phyloP scores from a whole-genome alignment of 208 protist genomes.

The Entamoeba moshkovskii region DNA sequence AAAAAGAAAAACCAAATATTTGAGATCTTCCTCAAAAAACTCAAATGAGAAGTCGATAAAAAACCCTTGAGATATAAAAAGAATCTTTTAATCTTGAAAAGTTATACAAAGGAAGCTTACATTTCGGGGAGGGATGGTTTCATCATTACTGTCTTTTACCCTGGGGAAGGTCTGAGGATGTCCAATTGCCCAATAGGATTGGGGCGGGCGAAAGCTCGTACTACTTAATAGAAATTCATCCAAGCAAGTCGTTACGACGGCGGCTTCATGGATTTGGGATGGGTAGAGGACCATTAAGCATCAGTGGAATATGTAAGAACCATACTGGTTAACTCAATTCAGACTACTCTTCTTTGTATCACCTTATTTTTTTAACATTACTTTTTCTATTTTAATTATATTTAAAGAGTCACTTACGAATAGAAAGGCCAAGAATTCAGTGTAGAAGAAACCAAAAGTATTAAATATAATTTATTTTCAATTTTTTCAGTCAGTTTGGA shows the following conservation, averaged over 20 bases:
- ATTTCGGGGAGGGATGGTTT: background rate
- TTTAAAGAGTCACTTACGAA: too few species aligned
- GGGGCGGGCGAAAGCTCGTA: background rate
- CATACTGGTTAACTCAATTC: background rate
- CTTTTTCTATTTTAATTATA: too few species aligned
- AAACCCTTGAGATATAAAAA: background rate
- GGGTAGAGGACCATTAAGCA: background rate
- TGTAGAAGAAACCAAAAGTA: too few species aligned
- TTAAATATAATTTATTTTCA: too few species aligned
- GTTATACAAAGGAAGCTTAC: background rate
- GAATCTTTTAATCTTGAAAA: background rate
- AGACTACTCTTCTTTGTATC: background rate
- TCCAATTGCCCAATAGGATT: background rate
- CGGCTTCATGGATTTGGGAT: background rate
- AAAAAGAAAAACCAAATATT: too few species aligned
- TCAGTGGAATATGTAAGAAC: background rate
- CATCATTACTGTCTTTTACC: background rate
- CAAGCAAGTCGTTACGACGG: background rate
- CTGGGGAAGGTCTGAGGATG: slow-evolving; percentile 2
- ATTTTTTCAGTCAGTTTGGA: too few species aligned
- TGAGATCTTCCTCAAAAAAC: too few species aligned
- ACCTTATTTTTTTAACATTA: background rate
- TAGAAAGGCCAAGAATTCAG: too few species aligned
- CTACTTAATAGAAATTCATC: background rate
- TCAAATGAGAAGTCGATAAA: too few species aligned